These are phyloP conservation scores for Trichocladium uniseriatum DNA, from an alignment of 495 filamentous ascomycete genomes.

Conservation along the genomic window DNA sequence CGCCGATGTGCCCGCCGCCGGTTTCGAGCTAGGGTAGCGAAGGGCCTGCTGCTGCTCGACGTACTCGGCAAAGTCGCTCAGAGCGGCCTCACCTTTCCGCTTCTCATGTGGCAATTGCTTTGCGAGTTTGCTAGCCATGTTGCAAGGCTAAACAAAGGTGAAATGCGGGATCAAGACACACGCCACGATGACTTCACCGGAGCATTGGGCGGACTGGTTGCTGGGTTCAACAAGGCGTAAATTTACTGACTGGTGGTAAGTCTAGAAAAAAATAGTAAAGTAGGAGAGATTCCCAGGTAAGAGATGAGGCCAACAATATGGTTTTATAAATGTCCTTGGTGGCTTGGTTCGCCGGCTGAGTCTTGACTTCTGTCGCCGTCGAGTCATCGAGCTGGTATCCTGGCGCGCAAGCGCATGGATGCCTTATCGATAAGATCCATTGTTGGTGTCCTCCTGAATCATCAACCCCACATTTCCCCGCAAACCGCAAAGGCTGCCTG, in stretches of 20 bases:
- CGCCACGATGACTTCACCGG: slow-evolving; percentile 7
- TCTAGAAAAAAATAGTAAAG: background rate
- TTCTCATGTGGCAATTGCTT: slow-evolving; percentile 66
- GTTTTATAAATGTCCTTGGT: background rate
- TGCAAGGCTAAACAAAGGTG: no score
- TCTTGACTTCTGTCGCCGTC: slow-evolving; percentile 18
- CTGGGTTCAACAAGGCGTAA: background rate
- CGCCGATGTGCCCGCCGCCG: slow-evolving; percentile 28
- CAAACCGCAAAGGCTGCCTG: background rate
- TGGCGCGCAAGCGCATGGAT: background rate
- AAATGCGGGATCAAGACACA: background rate
- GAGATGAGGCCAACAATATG: no score
- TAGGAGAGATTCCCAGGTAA: background rate
- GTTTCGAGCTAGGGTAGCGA: slow-evolving; percentile 39
- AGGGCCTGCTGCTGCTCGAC: slow-evolving; percentile 85
- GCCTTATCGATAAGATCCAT: slow-evolving; percentile 12
- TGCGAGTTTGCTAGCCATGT: slow-evolving; percentile 47
- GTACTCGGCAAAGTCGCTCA: slow-evolving; percentile 96
- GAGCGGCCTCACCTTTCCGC: slow-evolving; percentile 77
- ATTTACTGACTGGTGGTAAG: background rate
- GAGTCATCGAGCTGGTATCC: slow-evolving; percentile 13
- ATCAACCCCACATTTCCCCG: background rate
- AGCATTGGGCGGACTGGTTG: slow-evolving; percentile 9
- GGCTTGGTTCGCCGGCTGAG: slow-evolving; percentile 24
- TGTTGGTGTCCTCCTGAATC: no score